phyloP scores from a whole-genome alignment of 2,329 filamentous ascomycete genomes.

The Fusarium oxysporum region DNA sequence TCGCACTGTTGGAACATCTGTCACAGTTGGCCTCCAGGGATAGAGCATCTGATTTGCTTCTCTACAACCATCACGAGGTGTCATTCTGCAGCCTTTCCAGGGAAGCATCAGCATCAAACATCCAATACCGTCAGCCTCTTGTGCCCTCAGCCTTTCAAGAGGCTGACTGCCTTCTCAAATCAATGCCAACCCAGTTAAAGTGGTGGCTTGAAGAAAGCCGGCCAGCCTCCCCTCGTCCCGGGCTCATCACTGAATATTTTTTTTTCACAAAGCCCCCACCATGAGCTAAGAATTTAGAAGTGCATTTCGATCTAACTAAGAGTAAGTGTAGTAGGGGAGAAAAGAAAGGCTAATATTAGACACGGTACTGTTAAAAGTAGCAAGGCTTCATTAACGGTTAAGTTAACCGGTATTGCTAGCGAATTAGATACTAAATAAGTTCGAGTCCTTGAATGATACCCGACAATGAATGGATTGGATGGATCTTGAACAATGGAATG shows the following conservation, averaged over 20 bases:
- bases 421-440: background rate
- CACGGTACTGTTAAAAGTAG: constrained; percentile 6
- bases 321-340: background rate
- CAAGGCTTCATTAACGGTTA: background rate
- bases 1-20: constrained; percentile 41
- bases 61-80: constrained; percentile 9
- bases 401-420: constrained; percentile 8
- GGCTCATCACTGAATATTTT: constrained; percentile 6
- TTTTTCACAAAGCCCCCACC: constrained; percentile 27
- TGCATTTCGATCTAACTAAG: constrained; percentile 20
- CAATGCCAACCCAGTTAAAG: background rate
- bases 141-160: constrained; percentile 8
- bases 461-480: background rate
- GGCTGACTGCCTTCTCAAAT: constrained; percentile 2
- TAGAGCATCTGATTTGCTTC: constrained; percentile 17
- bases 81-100: constrained; percentile 16
- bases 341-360: constrained; percentile 24
- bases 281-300: constrained; percentile 30
- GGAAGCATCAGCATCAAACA: background rate
- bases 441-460: background rate
- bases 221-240: constrained; percentile 8
- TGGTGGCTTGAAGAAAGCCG: constrained; percentile 19
- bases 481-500: background rate
- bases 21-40: constrained; percentile 11
- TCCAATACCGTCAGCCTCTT: constrained; percentile 16